A percentile compares a stretch with the other conserved stretches of the same genome.
Evolutionary conservation across 495 filamentous ascomycete genomes (phyloP).

Genomic region (Talaromyces thailandensis): DNA sequence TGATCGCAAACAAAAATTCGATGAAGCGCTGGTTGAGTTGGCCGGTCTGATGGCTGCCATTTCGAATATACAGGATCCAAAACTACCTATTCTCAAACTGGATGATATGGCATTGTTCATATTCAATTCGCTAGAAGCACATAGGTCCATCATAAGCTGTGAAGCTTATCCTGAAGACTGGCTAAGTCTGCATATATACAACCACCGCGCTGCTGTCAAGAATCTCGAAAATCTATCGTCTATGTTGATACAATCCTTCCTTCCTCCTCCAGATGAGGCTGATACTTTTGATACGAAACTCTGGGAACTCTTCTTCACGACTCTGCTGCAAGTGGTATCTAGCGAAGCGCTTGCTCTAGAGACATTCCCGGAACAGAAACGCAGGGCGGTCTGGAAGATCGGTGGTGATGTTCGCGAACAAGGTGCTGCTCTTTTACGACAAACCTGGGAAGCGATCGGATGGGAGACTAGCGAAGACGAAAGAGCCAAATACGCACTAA

Average conservation of each 20-base stretch:
- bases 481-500: slow-evolving; percentile 59
- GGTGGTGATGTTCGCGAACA: slow-evolving; percentile 91
- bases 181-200: slow-evolving; percentile 90
- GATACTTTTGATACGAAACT: slow-evolving; percentile 87
- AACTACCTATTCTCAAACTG: slow-evolving; percentile 52
- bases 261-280: slow-evolving; percentile 85
- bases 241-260: slow-evolving; percentile 65
- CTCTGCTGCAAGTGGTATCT: slow-evolving; percentile 79
- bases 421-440: slow-evolving; percentile 73
- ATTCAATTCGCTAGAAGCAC: slow-evolving; percentile 61
- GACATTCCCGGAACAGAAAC: slow-evolving; percentile 94
- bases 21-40: slow-evolving; percentile 85
- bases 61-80: slow-evolving; percentile 51
- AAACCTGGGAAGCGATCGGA: slow-evolving; percentile 92
- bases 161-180: slow-evolving; percentile 84
- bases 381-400: slow-evolving; percentile 96
- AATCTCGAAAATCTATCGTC: slow-evolving; percentile 76
- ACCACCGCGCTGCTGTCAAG: slow-evolving; percentile 85
- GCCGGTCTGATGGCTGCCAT: slow-evolving; percentile 78
- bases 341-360: slow-evolving; percentile 85
- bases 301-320: slow-evolving; percentile 89
- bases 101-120: slow-evolving; percentile 68
- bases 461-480: slow-evolving; percentile 87
- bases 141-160: slow-evolving; percentile 80
- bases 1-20: slow-evolving; percentile 54